Base-by-base conservation (phyloP, 306 rosid genomes). In the Cajanus cajan region DNA sequence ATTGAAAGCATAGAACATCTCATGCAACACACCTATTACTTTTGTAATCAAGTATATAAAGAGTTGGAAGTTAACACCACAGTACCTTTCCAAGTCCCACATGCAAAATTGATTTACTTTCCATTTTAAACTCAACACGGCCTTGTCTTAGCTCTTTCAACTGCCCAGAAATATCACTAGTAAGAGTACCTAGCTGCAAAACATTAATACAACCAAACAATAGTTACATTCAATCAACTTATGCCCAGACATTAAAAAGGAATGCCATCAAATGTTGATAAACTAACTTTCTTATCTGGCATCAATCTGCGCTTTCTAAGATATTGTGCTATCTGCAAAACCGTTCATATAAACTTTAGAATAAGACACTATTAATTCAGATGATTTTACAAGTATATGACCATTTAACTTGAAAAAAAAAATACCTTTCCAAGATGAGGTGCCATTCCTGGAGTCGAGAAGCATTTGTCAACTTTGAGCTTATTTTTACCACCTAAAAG, bases 391-490 rank as follows among this genome's bases (percentile, higher is more conserved):
- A 72, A 70, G 28, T 2, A 82, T 31, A 65, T 47, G 43, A 72
- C 24, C 36, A 75, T 33, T 50, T 31, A 77, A 65, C 62, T 61
- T 78, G 37, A 77, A 13, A 6, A 13, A 48, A 21, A 28, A 80
- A 57, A 66, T 25, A 95, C 99, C 99, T 95, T 95, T 70, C 90
- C 95, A 80, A 95, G 87, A 54, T 91, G 94, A 84, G 90, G 91
- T 80, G 96, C 89, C 99, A 95, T 93, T 85, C 96, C 94, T 73
- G 92, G 97, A 74, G 99, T 93, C 51, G 99, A 89, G 85, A 95
- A 95, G 86, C 99, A 95, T 89, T 95, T 95, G 81, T 95, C 99
- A 25, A 93, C 94, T 80, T 90, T 93, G 80, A 95, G 90, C 86
- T 95, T 95, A 82, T 86, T 82, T 52, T 78, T 87, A 81, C 92